Conservation (phyloP, 345 rosid species). For the Turnera subulata region DNA sequence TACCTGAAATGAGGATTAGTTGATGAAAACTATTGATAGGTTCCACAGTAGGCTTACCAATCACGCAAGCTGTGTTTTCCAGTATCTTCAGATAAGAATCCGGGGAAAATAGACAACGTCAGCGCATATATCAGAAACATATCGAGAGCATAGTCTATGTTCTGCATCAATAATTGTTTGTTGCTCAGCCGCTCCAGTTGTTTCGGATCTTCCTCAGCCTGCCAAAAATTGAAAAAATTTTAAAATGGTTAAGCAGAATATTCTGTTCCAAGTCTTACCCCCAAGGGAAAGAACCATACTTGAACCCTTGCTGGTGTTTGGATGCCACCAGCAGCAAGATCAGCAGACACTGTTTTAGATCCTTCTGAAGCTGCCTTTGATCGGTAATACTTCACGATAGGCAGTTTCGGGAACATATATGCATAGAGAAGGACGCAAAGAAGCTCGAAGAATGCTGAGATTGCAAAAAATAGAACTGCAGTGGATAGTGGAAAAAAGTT, state of each 20-base stretch:
- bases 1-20: too few relatives aligned
- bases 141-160: constrained; percentile 63
- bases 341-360: constrained; percentile 68
- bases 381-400: constrained; percentile 73
- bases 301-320: constrained; percentile 21
- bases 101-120: constrained; percentile 78
- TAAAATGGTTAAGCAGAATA: too few relatives aligned
- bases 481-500: background rate
- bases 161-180: constrained; percentile 48
- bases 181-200: constrained; percentile 42
- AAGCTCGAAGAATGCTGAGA: constrained; percentile 56
- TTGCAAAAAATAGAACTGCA: constrained; percentile 62
- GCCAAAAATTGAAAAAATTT: background rate
- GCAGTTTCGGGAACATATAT: constrained; percentile 55
- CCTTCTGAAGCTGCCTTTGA: constrained; percentile 87
- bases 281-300: constrained; percentile 9
- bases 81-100: constrained; percentile 75
- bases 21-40: too few relatives aligned
- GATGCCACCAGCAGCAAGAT: constrained; percentile 80
- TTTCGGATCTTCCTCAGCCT: constrained; percentile 36
- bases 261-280: background rate
- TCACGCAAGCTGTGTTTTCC: constrained; percentile 57
- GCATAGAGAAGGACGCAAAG: constrained; percentile 64
- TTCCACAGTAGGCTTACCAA: constrained; percentile 34
- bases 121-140: constrained; percentile 58